Evolutionary conservation across 371 early-diverging fungal genomes (phyloP).

Genomic region (Lichtheimia hyalospora): DNA sequence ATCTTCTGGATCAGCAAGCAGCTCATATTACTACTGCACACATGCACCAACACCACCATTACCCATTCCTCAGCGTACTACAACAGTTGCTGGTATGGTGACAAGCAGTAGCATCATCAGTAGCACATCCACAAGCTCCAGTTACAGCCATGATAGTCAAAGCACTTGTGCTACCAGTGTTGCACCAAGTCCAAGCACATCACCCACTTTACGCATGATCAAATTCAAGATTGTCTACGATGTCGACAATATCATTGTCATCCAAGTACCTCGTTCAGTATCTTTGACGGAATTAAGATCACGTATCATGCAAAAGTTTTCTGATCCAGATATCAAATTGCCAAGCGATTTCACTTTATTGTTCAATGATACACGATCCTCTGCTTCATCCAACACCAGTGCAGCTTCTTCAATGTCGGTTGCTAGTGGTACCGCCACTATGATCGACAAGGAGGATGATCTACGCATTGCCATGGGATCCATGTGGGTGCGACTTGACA

Average conservation of each 20-base stretch:
- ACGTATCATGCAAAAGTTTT: conserved; percentile 23
- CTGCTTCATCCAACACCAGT: conserved; percentile 21
- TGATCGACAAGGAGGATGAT: conserved; percentile 21
- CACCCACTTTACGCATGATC: conserved; percentile 15
- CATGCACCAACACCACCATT: conserved; percentile 2
- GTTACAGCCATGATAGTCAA: conserved; percentile 9
- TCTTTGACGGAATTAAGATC: conserved; percentile 17
- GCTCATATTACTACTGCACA: not conserved
- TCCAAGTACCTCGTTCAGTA: conserved; percentile 26
- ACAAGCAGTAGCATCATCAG: conserved; percentile 10
- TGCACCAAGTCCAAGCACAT: conserved; percentile 18
- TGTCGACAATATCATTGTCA: conserved; percentile 28
- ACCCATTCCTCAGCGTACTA: not conserved
- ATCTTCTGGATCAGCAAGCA: no score
- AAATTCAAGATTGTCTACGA: conserved; percentile 31
- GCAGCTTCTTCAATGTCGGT: conserved; percentile 14
- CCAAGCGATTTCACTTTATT: conserved; percentile 16
- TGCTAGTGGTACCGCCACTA: conserved; percentile 9
- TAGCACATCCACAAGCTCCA: conserved; percentile 1
- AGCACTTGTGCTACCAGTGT: conserved; percentile 13
- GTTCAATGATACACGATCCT: conserved; percentile 26
- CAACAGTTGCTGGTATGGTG: not conserved
- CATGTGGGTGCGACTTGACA: conserved; percentile 23
- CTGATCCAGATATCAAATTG: conserved; percentile 11
- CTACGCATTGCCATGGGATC: conserved; percentile 17